phyloP scores from a whole-genome alignment of 2,329 filamentous ascomycete species.

The Monilinia fructigena region DNA sequence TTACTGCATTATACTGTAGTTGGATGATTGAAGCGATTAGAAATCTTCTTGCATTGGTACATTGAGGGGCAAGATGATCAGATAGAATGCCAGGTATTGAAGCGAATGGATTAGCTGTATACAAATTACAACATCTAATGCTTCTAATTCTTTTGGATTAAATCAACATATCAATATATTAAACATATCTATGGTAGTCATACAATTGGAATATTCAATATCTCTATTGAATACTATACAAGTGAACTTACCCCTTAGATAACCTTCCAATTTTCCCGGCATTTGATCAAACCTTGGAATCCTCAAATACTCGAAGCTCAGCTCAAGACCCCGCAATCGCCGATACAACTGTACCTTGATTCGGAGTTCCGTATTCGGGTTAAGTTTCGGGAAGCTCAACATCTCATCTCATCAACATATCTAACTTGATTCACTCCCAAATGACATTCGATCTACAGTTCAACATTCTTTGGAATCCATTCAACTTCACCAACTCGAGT shows the following conservation, averaged over 20 bases:
- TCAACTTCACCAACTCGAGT: not conserved
- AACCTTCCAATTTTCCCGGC: too few relatives aligned
- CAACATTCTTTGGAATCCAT: not conserved
- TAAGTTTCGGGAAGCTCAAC: not conserved
- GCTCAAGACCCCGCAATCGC: constrained; percentile 13
- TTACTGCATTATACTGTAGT: too few relatives aligned
- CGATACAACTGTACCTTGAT: constrained; percentile 4
- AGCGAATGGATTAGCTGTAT: not conserved
- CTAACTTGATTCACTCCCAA: too few relatives aligned
- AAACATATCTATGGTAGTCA: too few relatives aligned
- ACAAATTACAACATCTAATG: not conserved
- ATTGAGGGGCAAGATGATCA: too few relatives aligned
- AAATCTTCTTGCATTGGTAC: constrained; percentile 2
- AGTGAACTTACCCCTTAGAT: too few relatives aligned
- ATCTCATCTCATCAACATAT: too few relatives aligned
- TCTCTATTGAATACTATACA: too few relatives aligned
- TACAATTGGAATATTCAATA: not conserved
- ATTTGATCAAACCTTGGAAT: not conserved
- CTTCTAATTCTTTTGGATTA: too few relatives aligned
- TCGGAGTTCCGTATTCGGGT: constrained; percentile 14
- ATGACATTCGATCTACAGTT: too few relatives aligned
- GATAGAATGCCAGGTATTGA: not conserved
- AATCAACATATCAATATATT: too few relatives aligned
- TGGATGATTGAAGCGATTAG: not conserved
- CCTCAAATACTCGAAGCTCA: not conserved